These are phyloP conservation scores for Tricholoma sp. DNA, from an alignment of 768 basidiomycete species.

Conservation along the genomic window DNA sequence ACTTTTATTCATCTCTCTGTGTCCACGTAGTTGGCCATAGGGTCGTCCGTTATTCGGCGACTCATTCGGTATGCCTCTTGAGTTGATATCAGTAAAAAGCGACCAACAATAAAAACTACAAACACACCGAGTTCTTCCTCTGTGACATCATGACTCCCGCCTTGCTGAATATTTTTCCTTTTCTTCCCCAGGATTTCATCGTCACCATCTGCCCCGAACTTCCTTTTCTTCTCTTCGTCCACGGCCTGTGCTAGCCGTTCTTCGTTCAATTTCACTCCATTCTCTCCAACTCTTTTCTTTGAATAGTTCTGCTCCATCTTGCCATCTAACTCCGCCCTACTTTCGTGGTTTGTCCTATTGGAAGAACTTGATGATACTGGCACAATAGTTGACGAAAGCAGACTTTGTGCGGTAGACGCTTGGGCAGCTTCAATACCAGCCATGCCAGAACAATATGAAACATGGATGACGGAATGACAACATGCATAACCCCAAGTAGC, in stretches of 20 bases:
- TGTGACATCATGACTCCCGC: conserved; percentile 72
- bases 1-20: conserved; percentile 33
- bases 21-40: conserved; percentile 91
- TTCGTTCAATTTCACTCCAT: conserved; percentile 71
- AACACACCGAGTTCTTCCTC: conserved; percentile 76
- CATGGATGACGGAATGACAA: conserved; percentile 81
- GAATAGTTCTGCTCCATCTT: conserved; percentile 67
- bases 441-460: conserved; percentile 88
- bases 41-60: conserved; percentile 72
- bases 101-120: conserved; percentile 20
- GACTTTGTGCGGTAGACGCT: conserved; percentile 68
- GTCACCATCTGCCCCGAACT: conserved; percentile 52
- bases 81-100: conserved; percentile 12
- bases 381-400: conserved; percentile 45
- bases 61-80: conserved; percentile 91
- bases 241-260: conserved; percentile 65
- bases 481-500: conserved; percentile 92
- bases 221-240: conserved; percentile 77
- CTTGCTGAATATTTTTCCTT: conserved; percentile 42
- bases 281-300: conserved; percentile 78
- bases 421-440: conserved; percentile 75
- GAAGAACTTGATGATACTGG: conserved; percentile 19
- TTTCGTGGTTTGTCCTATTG: conserved; percentile 21
- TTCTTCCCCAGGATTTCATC: conserved; percentile 58
- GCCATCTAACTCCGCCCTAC: conserved; percentile 20